These are phyloP conservation scores for Dalbergia cultrata DNA, from an alignment of 306 rosid genomes.

Conservation along the genomic window DNA sequence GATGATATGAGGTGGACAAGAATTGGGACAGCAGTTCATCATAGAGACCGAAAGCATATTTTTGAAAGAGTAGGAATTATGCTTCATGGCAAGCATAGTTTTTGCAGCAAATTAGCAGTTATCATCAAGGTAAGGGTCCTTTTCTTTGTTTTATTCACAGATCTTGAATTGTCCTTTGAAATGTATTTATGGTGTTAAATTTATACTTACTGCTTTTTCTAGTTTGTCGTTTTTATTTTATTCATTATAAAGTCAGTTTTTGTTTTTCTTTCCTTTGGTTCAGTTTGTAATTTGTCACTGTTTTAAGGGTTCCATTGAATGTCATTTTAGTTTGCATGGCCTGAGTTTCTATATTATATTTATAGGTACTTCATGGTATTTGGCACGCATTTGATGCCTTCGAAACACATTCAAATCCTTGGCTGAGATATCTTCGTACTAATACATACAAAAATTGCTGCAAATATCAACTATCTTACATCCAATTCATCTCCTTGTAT, in stretches of 20 bases:
- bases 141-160: constrained; percentile 12
- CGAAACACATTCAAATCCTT: not conserved
- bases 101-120: constrained; percentile 73
- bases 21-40: constrained; percentile 50
- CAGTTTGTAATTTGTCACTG: not conserved
- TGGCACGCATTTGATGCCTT: constrained; percentile 24
- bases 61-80: constrained; percentile 79
- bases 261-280: not conserved
- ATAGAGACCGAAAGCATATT: constrained; percentile 47
- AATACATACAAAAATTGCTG: not conserved
- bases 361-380: not conserved
- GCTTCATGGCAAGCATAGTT: constrained; percentile 85
- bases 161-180: constrained; percentile 12
- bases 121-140: constrained; percentile 66
- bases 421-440: constrained; percentile 7
- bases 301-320: not conserved
- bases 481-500: constrained; percentile 23
- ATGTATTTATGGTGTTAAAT: constrained; percentile 13
- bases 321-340: constrained; percentile 21
- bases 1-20: constrained; percentile 53
- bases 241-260: not conserved
- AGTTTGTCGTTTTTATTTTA: not conserved
- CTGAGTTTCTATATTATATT: constrained; percentile 15
- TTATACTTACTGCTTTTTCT: not conserved
- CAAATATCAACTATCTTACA: not conserved